Evolutionary conservation across 139 green algal species (phyloP).

Genomic region (Gonium pectorale): DNA sequence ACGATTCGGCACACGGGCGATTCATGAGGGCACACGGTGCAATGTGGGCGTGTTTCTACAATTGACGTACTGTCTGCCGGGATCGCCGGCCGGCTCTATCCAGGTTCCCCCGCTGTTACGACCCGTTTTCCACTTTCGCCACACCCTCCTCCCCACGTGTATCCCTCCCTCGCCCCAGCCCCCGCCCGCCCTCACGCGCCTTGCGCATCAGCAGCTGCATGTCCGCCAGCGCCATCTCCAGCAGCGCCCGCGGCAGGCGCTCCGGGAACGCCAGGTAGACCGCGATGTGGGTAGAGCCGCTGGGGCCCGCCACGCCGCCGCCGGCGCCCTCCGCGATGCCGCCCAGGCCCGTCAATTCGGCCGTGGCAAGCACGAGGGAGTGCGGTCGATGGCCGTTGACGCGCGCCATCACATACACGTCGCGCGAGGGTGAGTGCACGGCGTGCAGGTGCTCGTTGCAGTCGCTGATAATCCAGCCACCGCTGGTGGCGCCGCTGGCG

Average conservation of each 20-base stretch:
- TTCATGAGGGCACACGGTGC: no score
- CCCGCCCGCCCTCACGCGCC: not conserved
- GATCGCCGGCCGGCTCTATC: not conserved
- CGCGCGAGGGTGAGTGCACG: constrained; percentile 32
- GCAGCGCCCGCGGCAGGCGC: constrained; percentile 6
- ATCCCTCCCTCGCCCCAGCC: not conserved
- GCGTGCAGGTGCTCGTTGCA: constrained; percentile 47
- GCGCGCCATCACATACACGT: constrained; percentile 39
- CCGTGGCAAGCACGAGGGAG: constrained; percentile 25
- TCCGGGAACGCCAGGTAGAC: constrained; percentile 41
- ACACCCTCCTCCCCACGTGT: not conserved
- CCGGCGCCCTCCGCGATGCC: not conserved
- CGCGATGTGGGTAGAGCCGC: constrained; percentile 8
- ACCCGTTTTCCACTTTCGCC: not conserved
- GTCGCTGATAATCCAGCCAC: constrained; percentile 38
- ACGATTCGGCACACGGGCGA: no score
- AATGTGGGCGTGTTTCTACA: no score
- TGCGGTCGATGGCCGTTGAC: constrained; percentile 34
- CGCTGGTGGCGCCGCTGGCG: constrained; percentile 6
- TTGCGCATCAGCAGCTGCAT: constrained; percentile 21
- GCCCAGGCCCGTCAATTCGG: not conserved
- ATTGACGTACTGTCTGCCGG: no score
- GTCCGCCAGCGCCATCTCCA: constrained; percentile 21
- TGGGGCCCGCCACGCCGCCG: not conserved
- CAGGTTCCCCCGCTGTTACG: not conserved